phyloP scores from a whole-genome alignment of 768 basidiomycete genomes.

The Lyophyllum atratum region DNA sequence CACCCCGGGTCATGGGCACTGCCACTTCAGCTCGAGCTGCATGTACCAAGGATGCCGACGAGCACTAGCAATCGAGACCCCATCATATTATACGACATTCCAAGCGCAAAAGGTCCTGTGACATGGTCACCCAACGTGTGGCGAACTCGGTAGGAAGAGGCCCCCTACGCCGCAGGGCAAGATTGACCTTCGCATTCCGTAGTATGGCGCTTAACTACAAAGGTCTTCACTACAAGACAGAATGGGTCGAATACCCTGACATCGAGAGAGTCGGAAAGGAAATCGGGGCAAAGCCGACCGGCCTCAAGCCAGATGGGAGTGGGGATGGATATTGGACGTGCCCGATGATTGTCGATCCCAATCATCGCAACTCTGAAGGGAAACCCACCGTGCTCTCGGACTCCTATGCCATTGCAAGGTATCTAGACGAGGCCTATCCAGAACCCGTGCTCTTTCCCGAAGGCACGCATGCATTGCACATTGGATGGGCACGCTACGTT shows the following conservation, averaged over 20 bases:
- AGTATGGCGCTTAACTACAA: constrained; percentile 23
- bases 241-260: constrained; percentile 44
- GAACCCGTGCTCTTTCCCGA: constrained; percentile 16
- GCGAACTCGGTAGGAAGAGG: constrained; percentile 11
- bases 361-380: constrained; percentile 9
- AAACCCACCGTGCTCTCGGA: constrained; percentile 14
- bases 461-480: constrained; percentile 14
- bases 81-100: constrained; percentile 16
- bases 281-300: constrained; percentile 33
- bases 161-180: not conserved
- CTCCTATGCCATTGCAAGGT: constrained; percentile 15
- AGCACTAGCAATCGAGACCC: not conserved
- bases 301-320: constrained; percentile 13
- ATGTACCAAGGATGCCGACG: too few species aligned
- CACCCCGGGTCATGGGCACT: too few species aligned
- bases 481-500: constrained; percentile 7
- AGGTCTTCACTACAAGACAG: constrained; percentile 33
- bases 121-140: constrained; percentile 19
- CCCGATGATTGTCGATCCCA: constrained; percentile 16
- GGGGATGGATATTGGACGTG: constrained; percentile 11
- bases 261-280: constrained; percentile 33
- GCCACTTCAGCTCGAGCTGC: too few species aligned
- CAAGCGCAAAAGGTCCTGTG: constrained; percentile 1
- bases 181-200: not conserved
- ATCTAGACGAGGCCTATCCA: constrained; percentile 19